Percentiles rank a stretch among this genome's conserved stretches.
Evolutionary conservation across 768 basidiomycete species (phyloP).

Genomic region (Lactifluus pinguis): DNA sequence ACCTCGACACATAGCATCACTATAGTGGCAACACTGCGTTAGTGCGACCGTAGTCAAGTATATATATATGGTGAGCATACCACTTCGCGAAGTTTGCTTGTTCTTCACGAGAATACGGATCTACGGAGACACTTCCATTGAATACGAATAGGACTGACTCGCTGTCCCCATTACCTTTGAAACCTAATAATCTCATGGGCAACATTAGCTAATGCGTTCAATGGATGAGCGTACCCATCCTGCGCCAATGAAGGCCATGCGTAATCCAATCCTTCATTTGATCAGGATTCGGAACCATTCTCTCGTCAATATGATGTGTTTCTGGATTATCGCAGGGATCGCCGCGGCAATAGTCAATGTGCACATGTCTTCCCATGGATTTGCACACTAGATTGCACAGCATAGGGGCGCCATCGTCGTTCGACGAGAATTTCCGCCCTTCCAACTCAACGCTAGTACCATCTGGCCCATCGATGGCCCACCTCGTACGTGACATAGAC

Average conservation of each 20-base stretch:
- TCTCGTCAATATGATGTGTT: slow-evolving; percentile 35
- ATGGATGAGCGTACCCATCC: slow-evolving; percentile 36
- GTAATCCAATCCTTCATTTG: slow-evolving; percentile 45
- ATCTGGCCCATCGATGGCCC: slow-evolving; percentile 48
- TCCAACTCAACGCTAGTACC: slow-evolving; percentile 42
- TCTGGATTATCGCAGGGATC: slow-evolving; percentile 36
- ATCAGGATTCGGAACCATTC: slow-evolving; percentile 38
- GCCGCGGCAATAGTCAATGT: slow-evolving; percentile 48
- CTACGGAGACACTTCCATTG: slow-evolving; percentile 22
- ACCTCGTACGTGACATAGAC: slow-evolving; percentile 50
- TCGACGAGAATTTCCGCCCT: slow-evolving; percentile 43
- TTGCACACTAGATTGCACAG: slow-evolving; percentile 51
- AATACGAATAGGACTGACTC: not conserved
- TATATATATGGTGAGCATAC: slow-evolving; percentile 24
- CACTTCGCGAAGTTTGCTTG: slow-evolving; percentile 46
- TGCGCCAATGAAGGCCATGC: slow-evolving; percentile 47
- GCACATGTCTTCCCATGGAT: slow-evolving; percentile 48
- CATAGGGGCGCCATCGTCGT: slow-evolving; percentile 54
- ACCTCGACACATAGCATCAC: slow-evolving; percentile 48
- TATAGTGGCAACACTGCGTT: slow-evolving; percentile 19
- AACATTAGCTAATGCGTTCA: slow-evolving; percentile 3
- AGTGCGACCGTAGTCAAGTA: not conserved
- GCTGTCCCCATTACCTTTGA: slow-evolving; percentile 34
- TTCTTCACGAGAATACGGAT: slow-evolving; percentile 53
- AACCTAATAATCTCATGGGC: slow-evolving; percentile 29